phyloP scores from a whole-genome alignment of 2,329 filamentous ascomycete species.

The Hymenoscyphus repandus region DNA sequence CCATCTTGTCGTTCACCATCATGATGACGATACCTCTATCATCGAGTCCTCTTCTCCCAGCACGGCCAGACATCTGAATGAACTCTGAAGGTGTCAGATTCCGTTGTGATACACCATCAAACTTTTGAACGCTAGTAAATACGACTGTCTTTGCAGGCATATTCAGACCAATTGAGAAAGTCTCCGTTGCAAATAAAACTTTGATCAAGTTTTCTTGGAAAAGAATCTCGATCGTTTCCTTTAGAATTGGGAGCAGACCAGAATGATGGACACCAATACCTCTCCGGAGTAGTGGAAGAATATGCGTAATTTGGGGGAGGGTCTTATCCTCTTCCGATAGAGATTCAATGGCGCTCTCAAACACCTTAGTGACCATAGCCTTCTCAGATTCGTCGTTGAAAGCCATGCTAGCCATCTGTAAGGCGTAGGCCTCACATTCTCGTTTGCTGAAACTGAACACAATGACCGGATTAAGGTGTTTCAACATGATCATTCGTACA shows the following conservation, averaged over 20 bases:
- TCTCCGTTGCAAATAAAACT: conserved; percentile 95
- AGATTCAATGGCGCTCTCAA: conserved; percentile 86
- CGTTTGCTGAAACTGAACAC: conserved; percentile 99
- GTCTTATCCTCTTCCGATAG: conserved; percentile 86
- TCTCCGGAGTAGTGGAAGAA: conserved; percentile 80
- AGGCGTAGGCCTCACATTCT: conserved; percentile 85
- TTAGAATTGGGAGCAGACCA: conserved; percentile 87
- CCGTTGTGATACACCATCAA: conserved; percentile 74
- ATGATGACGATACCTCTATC: conserved; percentile 98
- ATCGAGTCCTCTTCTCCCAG: conserved; percentile 93
- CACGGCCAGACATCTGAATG: conserved; percentile 97
- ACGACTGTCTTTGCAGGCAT: conserved; percentile 99
- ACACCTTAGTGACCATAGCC: conserved; percentile 88
- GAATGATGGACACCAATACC: conserved; percentile 98
- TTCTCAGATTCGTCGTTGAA: conserved; percentile 98
- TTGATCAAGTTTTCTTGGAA: conserved; percentile 99
- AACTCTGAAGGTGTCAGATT: conserved; percentile 94
- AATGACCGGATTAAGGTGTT: conserved; percentile 95
- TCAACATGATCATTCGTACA: conserved; percentile 97
- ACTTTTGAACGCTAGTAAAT: conserved; percentile 96
- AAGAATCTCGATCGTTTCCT: conserved; percentile 97
- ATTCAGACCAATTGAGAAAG: conserved; percentile 96
- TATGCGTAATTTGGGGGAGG: conserved; percentile 84
- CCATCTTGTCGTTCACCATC: conserved; percentile 98
- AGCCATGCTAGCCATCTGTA: conserved; percentile 78